Evolutionary conservation across 2,329 filamentous ascomycete genomes (phyloP).

Genomic region (Aureobasidium sp.): DNA sequence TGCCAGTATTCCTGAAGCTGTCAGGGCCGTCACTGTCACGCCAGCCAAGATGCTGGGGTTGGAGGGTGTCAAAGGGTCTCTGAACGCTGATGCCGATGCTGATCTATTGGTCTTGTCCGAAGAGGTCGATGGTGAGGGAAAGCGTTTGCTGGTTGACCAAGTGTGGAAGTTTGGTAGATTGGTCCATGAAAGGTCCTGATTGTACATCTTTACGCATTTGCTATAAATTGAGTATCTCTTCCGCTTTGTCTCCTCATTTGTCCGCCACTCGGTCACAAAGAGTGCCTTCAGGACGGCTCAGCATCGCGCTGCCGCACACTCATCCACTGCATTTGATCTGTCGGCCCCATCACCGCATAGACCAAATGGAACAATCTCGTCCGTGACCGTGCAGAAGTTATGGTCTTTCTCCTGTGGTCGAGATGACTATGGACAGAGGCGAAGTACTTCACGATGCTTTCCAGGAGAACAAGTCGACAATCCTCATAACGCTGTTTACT

Average conservation of each 20-base stretch:
- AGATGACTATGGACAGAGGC: not conserved
- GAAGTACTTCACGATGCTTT: not conserved
- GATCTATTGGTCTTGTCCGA: conserved; percentile 58
- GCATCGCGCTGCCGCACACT: not conserved
- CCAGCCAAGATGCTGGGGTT: conserved; percentile 72
- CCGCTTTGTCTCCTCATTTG: not conserved
- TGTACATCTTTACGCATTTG: not conserved
- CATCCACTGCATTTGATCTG: no score
- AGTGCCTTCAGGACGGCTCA: not conserved
- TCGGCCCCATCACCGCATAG: not conserved
- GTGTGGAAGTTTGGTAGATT: conserved; percentile 71
- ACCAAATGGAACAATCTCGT: not conserved
- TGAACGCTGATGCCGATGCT: conserved; percentile 41
- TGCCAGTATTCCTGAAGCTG: conserved; percentile 58
- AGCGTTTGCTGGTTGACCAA: conserved; percentile 59
- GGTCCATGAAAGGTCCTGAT: conserved; percentile 33
- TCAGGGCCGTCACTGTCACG: conserved; percentile 67
- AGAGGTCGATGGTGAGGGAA: conserved; percentile 40
- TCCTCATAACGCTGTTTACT: no score
- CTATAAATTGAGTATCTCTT: not conserved
- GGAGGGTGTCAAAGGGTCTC: conserved; percentile 56
- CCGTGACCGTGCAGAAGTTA: not conserved
- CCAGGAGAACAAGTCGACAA: not conserved
- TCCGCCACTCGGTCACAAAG: not conserved
- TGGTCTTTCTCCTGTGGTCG: not conserved